Percentiles rank a stretch among this genome's conserved stretches.
Conservation (phyloP, 129 eudicot genomes). For the Mikania micrantha region DNA sequence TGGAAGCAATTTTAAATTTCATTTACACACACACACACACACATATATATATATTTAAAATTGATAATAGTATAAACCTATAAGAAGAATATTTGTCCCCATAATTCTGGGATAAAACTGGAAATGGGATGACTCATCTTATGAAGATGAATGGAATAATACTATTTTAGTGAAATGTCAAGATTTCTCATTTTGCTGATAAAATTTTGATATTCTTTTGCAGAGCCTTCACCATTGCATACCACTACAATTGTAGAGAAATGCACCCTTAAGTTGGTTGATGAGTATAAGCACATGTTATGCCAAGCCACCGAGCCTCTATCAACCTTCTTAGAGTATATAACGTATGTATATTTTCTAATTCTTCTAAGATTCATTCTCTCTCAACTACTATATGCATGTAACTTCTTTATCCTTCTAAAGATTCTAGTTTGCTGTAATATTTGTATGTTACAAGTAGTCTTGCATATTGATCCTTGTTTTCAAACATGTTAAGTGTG, state of each 20-base stretch:
- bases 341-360: slow-evolving; percentile 42
- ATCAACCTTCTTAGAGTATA: slow-evolving; percentile 79
- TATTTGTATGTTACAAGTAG: background rate
- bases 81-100: background rate
- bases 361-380: background rate
- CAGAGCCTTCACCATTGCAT: slow-evolving; percentile 92
- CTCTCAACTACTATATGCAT: background rate
- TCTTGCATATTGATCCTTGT: background rate
- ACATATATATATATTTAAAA: background rate
- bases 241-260: slow-evolving; percentile 94
- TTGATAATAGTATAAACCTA: too few species aligned
- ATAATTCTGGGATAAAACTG: background rate
- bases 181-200: background rate
- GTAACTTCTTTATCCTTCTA: background rate
- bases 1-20: background rate
- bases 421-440: background rate
- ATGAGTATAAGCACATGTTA: slow-evolving; percentile 78
- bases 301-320: slow-evolving; percentile 88
- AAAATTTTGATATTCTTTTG: too few species aligned
- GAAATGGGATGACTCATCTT: background rate
- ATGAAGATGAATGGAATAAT: background rate
- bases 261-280: slow-evolving; percentile 90
- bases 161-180: background rate
- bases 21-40: background rate
- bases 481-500: background rate